Conservation (phyloP, 208 protist genomes). For the Crithidia thermophila region DNA sequence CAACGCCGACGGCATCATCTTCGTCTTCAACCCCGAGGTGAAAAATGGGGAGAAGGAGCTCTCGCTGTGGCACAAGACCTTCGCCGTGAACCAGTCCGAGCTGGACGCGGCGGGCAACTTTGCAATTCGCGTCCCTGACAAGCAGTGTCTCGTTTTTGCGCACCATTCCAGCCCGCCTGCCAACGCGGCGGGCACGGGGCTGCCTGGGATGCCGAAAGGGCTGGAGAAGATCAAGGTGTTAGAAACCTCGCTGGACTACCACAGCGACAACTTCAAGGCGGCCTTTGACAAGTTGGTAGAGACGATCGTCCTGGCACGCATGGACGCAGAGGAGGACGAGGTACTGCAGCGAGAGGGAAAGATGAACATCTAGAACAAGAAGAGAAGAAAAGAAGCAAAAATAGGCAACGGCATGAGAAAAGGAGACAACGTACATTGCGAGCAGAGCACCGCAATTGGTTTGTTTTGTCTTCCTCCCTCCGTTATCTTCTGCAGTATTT, state of each 20-base stretch:
- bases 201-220: slow-evolving; percentile 74
- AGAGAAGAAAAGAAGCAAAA: background rate
- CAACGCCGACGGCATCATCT: slow-evolving; percentile 84
- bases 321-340: slow-evolving; percentile 79
- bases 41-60: slow-evolving; percentile 82
- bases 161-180: slow-evolving; percentile 70
- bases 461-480: no score
- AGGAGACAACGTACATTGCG: no score
- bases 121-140: slow-evolving; percentile 49
- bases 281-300: slow-evolving; percentile 87
- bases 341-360: slow-evolving; percentile 55
- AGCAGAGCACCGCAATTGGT: no score
- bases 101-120: slow-evolving; percentile 77
- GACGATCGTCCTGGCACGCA: slow-evolving; percentile 57
- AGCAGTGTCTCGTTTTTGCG: slow-evolving; percentile 76
- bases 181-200: slow-evolving; percentile 24
- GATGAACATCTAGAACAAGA: slow-evolving; percentile 9
- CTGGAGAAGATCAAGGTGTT: slow-evolving; percentile 74
- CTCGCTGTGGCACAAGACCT: slow-evolving; percentile 91
- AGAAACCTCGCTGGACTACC: slow-evolving; percentile 88
- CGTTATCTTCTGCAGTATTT: background rate
- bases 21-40: slow-evolving; percentile 87
- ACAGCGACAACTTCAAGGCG: slow-evolving; percentile 91
- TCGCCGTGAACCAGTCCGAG: slow-evolving; percentile 70
- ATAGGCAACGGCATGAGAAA: no score